These are phyloP conservation scores for Salvia hispanica DNA, from an alignment of 257 asterid species.

Conservation along the genomic window DNA sequence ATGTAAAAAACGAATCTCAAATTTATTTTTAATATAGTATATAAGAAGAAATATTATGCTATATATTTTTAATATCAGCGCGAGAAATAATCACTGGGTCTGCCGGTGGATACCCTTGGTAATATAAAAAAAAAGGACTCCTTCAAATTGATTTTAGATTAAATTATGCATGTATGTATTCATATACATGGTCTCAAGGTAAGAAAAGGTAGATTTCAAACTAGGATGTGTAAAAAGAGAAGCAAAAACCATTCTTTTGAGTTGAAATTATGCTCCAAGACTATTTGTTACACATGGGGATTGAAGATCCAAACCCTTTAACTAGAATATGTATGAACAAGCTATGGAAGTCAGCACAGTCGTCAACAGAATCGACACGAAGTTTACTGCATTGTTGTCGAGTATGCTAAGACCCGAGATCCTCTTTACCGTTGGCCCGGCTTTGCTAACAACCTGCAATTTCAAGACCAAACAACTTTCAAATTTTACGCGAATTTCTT, in stretches of 20 bases:
- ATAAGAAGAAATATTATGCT: no score
- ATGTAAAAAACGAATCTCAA: no score
- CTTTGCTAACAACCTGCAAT: constrained; percentile 84
- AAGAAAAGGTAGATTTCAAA: no score
- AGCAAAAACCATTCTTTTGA: neutral
- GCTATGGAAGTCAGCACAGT: constrained; percentile 57
- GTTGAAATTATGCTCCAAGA: neutral
- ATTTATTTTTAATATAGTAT: no score
- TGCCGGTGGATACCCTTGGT: no score
- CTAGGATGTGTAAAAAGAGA: no score
- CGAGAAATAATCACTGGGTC: no score
- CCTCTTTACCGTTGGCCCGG: constrained; percentile 87
- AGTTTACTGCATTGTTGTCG: constrained; percentile 87
- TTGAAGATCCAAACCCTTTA: neutral
- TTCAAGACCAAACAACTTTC: constrained; percentile 20
- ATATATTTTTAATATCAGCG: no score
- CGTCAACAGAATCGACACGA: constrained; percentile 69
- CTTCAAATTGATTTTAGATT: no score
- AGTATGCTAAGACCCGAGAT: constrained; percentile 77
- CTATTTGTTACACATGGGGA: neutral
- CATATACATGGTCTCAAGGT: no score
- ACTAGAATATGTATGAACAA: constrained; percentile 65
- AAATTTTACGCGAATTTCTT: neutral
- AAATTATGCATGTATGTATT: no score
- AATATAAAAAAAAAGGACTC: no score